A percentile compares a stretch with the other conserved stretches of the same genome.
Evolutionary conservation across 768 basidiomycete genomes (phyloP).

Genomic region (Lyophyllum semitale): DNA sequence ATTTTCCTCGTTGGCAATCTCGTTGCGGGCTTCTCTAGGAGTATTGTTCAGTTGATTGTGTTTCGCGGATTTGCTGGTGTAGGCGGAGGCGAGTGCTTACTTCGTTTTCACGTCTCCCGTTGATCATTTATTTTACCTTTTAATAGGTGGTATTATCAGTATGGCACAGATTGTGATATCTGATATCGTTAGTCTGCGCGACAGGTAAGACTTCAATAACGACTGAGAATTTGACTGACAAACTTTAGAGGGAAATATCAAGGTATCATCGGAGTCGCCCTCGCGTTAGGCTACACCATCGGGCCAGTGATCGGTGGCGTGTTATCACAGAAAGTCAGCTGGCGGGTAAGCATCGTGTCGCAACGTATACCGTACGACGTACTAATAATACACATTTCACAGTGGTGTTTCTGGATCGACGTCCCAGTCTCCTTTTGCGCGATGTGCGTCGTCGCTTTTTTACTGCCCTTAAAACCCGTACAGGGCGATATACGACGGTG

Average conservation of each 20-base stretch:
- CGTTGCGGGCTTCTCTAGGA: constrained; percentile 65
- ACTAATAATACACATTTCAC: not conserved
- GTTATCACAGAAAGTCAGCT: constrained; percentile 59
- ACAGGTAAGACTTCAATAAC: constrained; percentile 53
- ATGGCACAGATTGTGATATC: constrained; percentile 73
- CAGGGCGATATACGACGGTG: constrained; percentile 58
- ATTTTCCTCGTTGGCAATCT: constrained; percentile 69
- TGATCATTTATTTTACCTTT: not conserved
- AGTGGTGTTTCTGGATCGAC: constrained; percentile 81
- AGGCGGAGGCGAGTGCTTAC: constrained; percentile 50
- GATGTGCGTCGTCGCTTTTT: constrained; percentile 56
- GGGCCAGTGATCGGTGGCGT: constrained; percentile 73
- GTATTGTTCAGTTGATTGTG: constrained; percentile 67
- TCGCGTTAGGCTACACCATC: constrained; percentile 62
- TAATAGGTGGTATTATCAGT: constrained; percentile 59
- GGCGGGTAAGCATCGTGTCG: constrained; percentile 48
- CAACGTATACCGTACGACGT: not conserved
- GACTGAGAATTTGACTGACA: too few species aligned
- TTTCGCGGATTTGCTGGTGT: constrained; percentile 69
- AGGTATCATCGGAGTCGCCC: constrained; percentile 63
- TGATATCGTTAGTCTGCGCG: constrained; percentile 71
- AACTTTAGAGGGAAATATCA: constrained; percentile 83
- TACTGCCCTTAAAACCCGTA: constrained; percentile 72
- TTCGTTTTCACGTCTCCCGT: not conserved
- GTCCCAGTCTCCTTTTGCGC: constrained; percentile 59